These are phyloP conservation scores for Rosa chinensis DNA, from an alignment of 306 rosid species.

Conservation along the genomic window DNA sequence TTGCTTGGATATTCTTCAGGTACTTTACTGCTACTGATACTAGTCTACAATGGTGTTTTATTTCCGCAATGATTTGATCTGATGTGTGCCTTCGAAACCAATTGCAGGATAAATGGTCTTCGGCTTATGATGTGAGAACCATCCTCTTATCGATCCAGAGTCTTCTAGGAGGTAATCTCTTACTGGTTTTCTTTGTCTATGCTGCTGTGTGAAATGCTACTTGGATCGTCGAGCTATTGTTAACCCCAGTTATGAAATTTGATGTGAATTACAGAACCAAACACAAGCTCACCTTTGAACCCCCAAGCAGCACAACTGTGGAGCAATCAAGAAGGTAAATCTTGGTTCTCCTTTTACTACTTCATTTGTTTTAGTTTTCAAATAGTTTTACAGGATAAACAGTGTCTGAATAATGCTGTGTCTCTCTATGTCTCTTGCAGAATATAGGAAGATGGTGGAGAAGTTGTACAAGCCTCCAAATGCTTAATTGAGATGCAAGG, in stretches of 20 bases:
- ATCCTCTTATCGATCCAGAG: constrained; percentile 76
- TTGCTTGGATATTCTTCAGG: constrained; percentile 99
- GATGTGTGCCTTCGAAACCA: not conserved
- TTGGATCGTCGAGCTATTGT: not conserved
- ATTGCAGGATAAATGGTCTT: constrained; percentile 78
- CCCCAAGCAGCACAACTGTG: constrained; percentile 93
- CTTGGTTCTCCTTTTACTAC: not conserved
- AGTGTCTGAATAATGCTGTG: constrained; percentile 10
- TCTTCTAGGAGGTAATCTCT: constrained; percentile 75
- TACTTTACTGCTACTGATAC: constrained; percentile 5
- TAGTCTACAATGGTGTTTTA: not conserved
- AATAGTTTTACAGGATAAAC: not conserved
- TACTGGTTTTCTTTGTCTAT: not conserved
- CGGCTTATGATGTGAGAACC: constrained; percentile 85
- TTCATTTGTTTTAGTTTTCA: not conserved
- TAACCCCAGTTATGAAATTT: not conserved
- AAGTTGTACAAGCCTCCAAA: constrained; percentile 66
- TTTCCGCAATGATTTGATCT: not conserved
- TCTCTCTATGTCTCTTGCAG: constrained; percentile 37
- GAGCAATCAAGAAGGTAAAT: constrained; percentile 90
- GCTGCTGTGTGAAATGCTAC: not conserved
- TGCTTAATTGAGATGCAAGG: constrained; percentile 35
- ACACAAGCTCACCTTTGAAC: constrained; percentile 87
- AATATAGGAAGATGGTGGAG: constrained; percentile 92
- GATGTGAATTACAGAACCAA: constrained; percentile 58